Conservation (phyloP, 345 rosid species). For the Cochlearia excelsa region DNA sequence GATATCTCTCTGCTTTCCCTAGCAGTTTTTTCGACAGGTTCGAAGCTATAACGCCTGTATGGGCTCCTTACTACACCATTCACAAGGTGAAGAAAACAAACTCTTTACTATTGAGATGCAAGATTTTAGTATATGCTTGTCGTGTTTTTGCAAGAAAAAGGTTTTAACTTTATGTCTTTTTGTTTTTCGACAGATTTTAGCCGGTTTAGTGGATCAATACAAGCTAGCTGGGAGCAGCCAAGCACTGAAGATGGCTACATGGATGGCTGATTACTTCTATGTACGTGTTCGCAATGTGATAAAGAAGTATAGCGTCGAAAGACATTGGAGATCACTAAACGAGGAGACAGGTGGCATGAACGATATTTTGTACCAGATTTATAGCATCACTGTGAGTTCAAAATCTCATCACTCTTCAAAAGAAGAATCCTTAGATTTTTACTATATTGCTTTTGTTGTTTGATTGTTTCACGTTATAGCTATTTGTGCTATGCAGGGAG, state of each 20-base stretch:
- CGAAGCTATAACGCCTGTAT: constrained; percentile 73
- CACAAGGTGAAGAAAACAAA: constrained; percentile 56
- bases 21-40: constrained; percentile 73
- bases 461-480: constrained; percentile 4
- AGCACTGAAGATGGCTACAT: constrained; percentile 64
- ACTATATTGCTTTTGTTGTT: not conserved
- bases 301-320: constrained; percentile 45
- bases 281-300: constrained; percentile 80
- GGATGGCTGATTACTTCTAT: constrained; percentile 91
- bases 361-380: constrained; percentile 77
- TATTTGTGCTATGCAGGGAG: constrained; percentile 49
- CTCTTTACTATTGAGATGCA: too few relatives aligned
- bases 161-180: constrained; percentile 6
- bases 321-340: constrained; percentile 76
- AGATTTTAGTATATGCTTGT: constrained; percentile 3
- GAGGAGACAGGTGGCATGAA: constrained; percentile 98
- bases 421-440: not conserved
- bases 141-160: not conserved
- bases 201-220: constrained; percentile 86
- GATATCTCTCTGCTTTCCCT: constrained; percentile 96
- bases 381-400: constrained; percentile 49
- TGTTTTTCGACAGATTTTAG: constrained; percentile 53
- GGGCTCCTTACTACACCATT: constrained; percentile 98
- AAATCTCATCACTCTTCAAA: not conserved
- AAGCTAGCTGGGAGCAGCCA: constrained; percentile 56